Evolutionary conservation across 192 early-diverging fungal genomes (phyloP), one percentile per base, ranked within the genome.

Genomic region (Umbelopsis sp.): DNA sequence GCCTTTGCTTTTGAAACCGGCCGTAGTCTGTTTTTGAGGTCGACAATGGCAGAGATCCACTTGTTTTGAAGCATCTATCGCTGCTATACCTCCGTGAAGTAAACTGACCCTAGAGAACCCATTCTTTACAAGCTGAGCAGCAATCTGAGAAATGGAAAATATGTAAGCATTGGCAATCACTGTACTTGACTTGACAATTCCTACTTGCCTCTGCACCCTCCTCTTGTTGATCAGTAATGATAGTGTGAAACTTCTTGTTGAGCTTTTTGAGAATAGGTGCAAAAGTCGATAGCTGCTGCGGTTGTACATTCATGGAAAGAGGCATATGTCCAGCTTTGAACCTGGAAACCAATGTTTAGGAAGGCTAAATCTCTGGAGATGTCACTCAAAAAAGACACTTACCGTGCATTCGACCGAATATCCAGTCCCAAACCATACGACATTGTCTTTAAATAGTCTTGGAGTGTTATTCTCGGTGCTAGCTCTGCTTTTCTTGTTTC

Each of bases 261-360:
- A 86, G 70, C 50, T 82, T 84, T 50, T 67, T 73, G 3, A 88
- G 55, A 22, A 82, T 78, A 10, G 70, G 66, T 0, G 81, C 67
- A 51, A 84, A 71, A n/a, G 71, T 73, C 0, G 78, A 68, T 37
- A 88, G 49, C 18, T 86, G 85, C 15, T 61, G 8, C 4, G 76
- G 70, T 35, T 80, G 71, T 46, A 88, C 80, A 49, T 86, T 84
- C 27, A 88, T 78, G 11, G 85, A 83, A 13, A 78, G 75, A 50
- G 87, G 87, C 21, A 84, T 79, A 72, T 88, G 87, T 9, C 83
- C 85, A n/a, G 74, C 73, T 1, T 65, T 53, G 74, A 86, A 88
- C 20, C 85, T 86, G 73, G 18, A 35, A 64, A 67, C 13, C 13
- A 8, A 74, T 9, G 15, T 18, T 47, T 9, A 58, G 30, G 52